These are phyloP conservation scores for Claviceps citrina DNA, from an alignment of 2,329 filamentous ascomycete species.

Conservation along the genomic window DNA sequence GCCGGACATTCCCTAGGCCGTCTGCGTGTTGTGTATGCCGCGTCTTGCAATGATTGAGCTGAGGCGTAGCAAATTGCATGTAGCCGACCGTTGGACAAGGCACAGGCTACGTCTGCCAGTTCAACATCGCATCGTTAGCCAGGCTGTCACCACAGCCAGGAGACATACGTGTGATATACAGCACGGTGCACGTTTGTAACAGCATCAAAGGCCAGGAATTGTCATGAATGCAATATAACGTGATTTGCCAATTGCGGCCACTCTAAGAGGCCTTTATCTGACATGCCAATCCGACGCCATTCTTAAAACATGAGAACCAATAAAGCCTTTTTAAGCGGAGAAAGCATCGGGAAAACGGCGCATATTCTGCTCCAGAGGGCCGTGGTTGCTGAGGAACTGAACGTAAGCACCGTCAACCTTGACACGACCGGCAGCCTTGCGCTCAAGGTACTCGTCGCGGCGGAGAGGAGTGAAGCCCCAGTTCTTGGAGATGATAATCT, in stretches of 20 bases:
- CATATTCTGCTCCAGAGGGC: constrained; percentile 72
- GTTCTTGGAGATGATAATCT: constrained; percentile 99
- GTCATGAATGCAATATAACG: constrained; percentile 11
- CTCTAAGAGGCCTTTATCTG: constrained; percentile 21
- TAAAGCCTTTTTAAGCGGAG: constrained; percentile 31
- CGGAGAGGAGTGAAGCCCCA: constrained; percentile 99
- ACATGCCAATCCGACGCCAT: constrained; percentile 32
- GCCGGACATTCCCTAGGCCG: no score
- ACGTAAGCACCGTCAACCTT: constrained; percentile 98
- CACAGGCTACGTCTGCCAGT: no score
- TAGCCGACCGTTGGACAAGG: no score
- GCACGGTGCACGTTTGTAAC: neutral
- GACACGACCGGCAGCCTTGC: constrained; percentile 85
- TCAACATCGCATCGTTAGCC: no score
- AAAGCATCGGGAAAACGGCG: constrained; percentile 91
- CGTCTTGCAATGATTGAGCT: no score
- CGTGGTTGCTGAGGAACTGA: constrained; percentile 95
- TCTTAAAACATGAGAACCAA: constrained; percentile 23
- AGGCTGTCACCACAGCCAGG: no score
- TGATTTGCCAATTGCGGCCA: constrained; percentile 20
- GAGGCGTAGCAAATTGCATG: no score
- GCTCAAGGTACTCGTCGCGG: constrained; percentile 92
- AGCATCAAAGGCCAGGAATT: neutral
- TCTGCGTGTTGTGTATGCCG: no score
- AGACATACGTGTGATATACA: no score